These are phyloP conservation scores for Trichoderma koningii DNA, from an alignment of 2,329 filamentous ascomycete species.

Conservation along the genomic window DNA sequence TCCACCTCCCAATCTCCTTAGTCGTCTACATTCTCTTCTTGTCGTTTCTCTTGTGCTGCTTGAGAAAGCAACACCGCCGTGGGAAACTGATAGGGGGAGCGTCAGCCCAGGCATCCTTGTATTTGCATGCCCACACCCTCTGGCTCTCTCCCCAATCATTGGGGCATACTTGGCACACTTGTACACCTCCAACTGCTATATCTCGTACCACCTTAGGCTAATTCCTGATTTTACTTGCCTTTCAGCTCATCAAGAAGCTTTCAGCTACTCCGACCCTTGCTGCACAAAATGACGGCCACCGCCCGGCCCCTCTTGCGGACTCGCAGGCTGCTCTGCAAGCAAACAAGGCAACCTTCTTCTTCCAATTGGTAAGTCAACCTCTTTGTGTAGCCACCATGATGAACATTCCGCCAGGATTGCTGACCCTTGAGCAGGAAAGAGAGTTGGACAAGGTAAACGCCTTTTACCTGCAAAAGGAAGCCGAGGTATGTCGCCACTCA, in stretches of 20 bases:
- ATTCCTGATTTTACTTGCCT: constrained; percentile 14
- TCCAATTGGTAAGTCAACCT: constrained; percentile 72
- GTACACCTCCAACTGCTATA: constrained; percentile 15
- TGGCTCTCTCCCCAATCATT: constrained; percentile 14
- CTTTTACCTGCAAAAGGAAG: constrained; percentile 97
- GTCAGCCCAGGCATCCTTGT: constrained; percentile 19
- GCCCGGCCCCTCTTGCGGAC: constrained; percentile 57
- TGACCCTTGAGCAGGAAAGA: constrained; percentile 71
- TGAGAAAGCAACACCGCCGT: background rate
- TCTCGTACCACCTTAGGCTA: constrained; percentile 19
- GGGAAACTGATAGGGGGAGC: constrained; percentile 14
- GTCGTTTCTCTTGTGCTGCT: background rate
- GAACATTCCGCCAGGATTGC: constrained; percentile 37
- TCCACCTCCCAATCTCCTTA: background rate
- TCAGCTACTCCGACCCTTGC: constrained; percentile 85
- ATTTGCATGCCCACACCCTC: constrained; percentile 24
- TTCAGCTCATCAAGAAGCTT: constrained; percentile 95
- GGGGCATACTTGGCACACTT: constrained; percentile 1
- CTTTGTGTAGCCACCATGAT: constrained; percentile 31
- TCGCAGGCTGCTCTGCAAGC: constrained; percentile 89
- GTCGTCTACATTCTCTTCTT: background rate
- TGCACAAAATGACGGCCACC: constrained; percentile 67
- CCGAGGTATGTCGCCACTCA: constrained; percentile 66
- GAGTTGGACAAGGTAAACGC: constrained; percentile 98
- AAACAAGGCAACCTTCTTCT: constrained; percentile 99